Conservation (phyloP, 2,329 filamentous ascomycete genomes). For the Phyllosticta citriasiana region DNA sequence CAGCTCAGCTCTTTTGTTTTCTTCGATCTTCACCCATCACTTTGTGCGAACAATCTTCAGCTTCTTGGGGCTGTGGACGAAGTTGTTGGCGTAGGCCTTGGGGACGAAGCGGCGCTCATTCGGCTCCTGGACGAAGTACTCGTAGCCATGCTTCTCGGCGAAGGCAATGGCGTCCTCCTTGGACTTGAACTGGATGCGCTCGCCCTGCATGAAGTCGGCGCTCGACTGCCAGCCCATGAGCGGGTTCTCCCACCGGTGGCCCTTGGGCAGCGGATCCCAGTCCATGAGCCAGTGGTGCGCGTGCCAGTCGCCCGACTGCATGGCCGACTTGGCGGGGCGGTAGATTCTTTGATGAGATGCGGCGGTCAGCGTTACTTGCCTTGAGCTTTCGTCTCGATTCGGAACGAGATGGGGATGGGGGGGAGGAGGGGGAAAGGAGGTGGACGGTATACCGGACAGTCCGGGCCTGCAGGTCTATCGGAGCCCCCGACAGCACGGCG, state of each 20-base stretch:
- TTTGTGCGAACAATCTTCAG: slow-evolving; percentile 75
- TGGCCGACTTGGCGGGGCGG: slow-evolving; percentile 84
- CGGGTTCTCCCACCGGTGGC: slow-evolving; percentile 96
- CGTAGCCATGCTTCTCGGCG: slow-evolving; percentile 97
- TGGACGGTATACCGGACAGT: slow-evolving; percentile 66
- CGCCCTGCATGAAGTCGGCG: slow-evolving; percentile 89
- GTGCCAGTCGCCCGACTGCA: slow-evolving; percentile 86
- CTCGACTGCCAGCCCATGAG: slow-evolving; percentile 99
- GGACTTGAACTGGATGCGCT: slow-evolving; percentile 75
- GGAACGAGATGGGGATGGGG: background rate
- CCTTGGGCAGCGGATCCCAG: slow-evolving; percentile 88
- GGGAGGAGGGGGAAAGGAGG: background rate
- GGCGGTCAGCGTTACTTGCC: slow-evolving; percentile 9
- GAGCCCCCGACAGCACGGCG: slow-evolving; percentile 81
- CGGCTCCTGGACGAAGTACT: slow-evolving; percentile 97
- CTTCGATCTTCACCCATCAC: slow-evolving; percentile 33
- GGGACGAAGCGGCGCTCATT: slow-evolving; percentile 76
- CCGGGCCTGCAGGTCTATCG: slow-evolving; percentile 84
- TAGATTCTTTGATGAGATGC: slow-evolving; percentile 59
- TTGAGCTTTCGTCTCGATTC: slow-evolving; percentile 8
- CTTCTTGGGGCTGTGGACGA: slow-evolving; percentile 74
- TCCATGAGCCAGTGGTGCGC: slow-evolving; percentile 90
- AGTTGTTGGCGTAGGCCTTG: slow-evolving; percentile 97
- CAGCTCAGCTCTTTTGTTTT: background rate
- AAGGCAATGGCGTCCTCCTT: slow-evolving; percentile 95